Base-by-base conservation (phyloP, 176 grass and related monocot genomes). In the Dendrocalamus sinicus region DNA sequence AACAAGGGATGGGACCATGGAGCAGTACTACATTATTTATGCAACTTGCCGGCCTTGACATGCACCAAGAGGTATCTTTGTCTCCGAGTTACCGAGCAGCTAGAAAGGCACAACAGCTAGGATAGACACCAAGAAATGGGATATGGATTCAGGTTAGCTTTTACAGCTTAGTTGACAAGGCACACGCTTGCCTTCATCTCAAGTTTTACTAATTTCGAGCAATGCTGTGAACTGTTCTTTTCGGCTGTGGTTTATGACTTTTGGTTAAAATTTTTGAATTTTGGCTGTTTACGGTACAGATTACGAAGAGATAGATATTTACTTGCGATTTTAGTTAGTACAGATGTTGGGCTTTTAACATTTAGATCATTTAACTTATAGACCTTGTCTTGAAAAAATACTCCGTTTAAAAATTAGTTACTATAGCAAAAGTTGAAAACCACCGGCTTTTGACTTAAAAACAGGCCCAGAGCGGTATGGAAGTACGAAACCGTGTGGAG, bases 41-140 rank as follows among this genome's bases (percentile, higher is more conserved):
- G 35, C 78, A 86, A 24, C n/a, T 86, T 82, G 83, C 64, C 72
- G 72, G 55, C 68, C 84, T 80, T 65, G 46, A 70, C 78, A 81
- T 70, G 70, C n/a, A 67, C 72, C 71, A 76, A 4, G 79, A 86
- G 63, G 77, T 85, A 63, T 63, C 83, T 90, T 90, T 86, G 83
- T 81, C 83, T 75, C 15, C 4, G 71, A 82, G 83, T 81, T 76
- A 89, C 83, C 83, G 83, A 86, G 83, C 77, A 86, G 40, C 72
- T 72, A 73, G 44, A 82, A 90, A 77, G 76, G 11, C 73, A 72
- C 66, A 8, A 0, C 81, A 80, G 22, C 46, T 54, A 61, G 80
- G 54, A 53, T 40, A 67, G 47, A n/a, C 54, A 51, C 22, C 6
- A 48, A 20, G 53, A 32, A 85, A 69, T 75, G 60, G 70, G 77